Evolutionary conservation across 2,329 filamentous ascomycete genomes (phyloP).

Genomic region (Aspergillus fischeri): DNA sequence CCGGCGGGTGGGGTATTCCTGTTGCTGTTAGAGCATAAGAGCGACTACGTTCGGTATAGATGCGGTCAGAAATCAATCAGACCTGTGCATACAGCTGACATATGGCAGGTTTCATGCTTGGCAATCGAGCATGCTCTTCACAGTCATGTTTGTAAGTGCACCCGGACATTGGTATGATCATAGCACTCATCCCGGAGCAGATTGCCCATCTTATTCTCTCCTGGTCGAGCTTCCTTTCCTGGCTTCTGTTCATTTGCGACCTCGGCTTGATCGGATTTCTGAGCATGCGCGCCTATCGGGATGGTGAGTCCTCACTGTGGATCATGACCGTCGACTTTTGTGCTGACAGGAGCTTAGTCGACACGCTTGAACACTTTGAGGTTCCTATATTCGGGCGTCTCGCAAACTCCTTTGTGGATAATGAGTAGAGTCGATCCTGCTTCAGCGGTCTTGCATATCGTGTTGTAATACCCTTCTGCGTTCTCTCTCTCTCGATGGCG

Average conservation of each 20-base stretch:
- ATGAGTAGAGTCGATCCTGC: constrained; percentile 54
- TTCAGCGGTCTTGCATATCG: background rate
- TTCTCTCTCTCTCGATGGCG: background rate
- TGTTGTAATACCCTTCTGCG: background rate
- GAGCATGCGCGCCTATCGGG: constrained; percentile 73
- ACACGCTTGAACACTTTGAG: constrained; percentile 68
- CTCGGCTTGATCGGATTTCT: constrained; percentile 71
- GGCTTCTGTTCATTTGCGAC: constrained; percentile 75
- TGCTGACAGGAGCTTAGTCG: constrained; percentile 43
- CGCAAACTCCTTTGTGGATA: constrained; percentile 85
- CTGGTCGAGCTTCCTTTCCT: constrained; percentile 79
- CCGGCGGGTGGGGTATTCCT: constrained; percentile 81
- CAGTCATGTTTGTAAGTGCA: constrained; percentile 54
- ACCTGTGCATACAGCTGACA: constrained; percentile 2
- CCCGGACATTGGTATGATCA: background rate
- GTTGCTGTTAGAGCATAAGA: constrained; percentile 84
- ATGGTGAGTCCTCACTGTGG: constrained; percentile 54
- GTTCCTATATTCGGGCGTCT: constrained; percentile 80
- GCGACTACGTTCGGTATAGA: constrained; percentile 84
- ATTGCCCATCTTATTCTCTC: constrained; percentile 80
- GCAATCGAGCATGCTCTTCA: constrained; percentile 84
- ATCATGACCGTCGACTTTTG: background rate
- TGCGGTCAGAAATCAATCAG: background rate
- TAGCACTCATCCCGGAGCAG: constrained; percentile 43
- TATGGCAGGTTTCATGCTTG: constrained; percentile 80